A percentile compares a stretch with the other conserved stretches of the same genome.
Evolutionary conservation across 2,329 filamentous ascomycete genomes (phyloP).

Genomic region (Hypoxylon sp.): DNA sequence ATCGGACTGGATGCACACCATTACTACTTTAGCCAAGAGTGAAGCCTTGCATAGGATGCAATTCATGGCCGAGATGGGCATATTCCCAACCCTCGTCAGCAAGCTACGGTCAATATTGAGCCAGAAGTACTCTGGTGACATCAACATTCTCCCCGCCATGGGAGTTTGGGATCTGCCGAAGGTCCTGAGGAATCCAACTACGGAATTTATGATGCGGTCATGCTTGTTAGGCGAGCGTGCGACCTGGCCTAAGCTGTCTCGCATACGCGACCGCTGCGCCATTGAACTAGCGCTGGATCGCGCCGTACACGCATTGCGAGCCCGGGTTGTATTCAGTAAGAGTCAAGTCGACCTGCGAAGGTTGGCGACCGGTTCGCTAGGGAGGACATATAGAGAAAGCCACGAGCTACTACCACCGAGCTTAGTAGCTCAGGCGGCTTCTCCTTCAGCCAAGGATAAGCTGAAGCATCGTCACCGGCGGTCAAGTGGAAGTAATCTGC

Average conservation of each 20-base stretch:
- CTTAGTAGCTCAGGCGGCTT: constrained; percentile 29
- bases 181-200: constrained; percentile 85
- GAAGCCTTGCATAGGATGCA: constrained; percentile 86
- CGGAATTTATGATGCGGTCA: constrained; percentile 86
- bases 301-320: constrained; percentile 76
- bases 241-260: constrained; percentile 90
- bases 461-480: constrained; percentile 58
- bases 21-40: constrained; percentile 80
- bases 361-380: constrained; percentile 54
- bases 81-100: constrained; percentile 82
- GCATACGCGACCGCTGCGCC: constrained; percentile 87
- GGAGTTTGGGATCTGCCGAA: constrained; percentile 78
- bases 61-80: constrained; percentile 81
- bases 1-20: constrained; percentile 71
- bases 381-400: constrained; percentile 39
- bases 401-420: constrained; percentile 39
- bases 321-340: constrained; percentile 76
- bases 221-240: constrained; percentile 84
- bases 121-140: constrained; percentile 94
- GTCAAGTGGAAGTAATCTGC: constrained; percentile 64
- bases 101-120: constrained; percentile 85
- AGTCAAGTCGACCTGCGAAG: constrained; percentile 71
- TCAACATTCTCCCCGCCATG: constrained; percentile 90
- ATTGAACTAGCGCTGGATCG: constrained; percentile 87
- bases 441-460: constrained; percentile 47